These are phyloP conservation scores for Lepiota subincarnata DNA, from an alignment of 768 basidiomycete species.

Conservation along the genomic window DNA sequence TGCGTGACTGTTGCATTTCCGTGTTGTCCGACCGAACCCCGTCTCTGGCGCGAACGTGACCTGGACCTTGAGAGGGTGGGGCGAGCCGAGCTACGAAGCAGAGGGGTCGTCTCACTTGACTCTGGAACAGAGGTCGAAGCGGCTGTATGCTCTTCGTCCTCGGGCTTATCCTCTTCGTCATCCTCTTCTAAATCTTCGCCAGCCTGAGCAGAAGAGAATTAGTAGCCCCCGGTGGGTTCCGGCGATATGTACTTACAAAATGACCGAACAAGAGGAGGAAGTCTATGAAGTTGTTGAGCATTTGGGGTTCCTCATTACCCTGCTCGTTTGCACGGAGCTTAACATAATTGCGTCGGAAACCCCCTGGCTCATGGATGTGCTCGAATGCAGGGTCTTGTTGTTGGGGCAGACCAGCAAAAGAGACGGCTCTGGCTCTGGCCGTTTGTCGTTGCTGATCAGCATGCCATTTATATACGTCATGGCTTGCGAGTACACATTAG, in stretches of 20 bases:
- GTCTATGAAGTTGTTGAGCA: conserved; percentile 87
- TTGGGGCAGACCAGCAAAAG: conserved; percentile 55
- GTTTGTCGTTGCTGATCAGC: conserved; percentile 61
- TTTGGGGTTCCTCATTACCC: conserved; percentile 54
- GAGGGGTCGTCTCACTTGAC: conserved; percentile 50
- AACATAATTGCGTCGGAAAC: conserved; percentile 88
- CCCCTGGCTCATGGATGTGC: conserved; percentile 93
- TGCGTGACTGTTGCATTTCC: conserved; percentile 91
- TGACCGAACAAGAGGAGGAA: conserved; percentile 95
- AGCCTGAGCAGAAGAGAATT: conserved; percentile 46
- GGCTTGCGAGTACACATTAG: conserved; percentile 36
- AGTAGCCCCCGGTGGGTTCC: neutral
- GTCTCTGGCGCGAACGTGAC: conserved; percentile 52
- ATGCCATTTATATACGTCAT: conserved; percentile 96
- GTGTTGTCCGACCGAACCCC: conserved; percentile 55
- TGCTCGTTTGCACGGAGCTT: conserved; percentile 67
- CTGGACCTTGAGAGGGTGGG: conserved; percentile 23
- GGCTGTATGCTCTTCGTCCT: conserved; percentile 60
- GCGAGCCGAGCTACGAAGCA: conserved; percentile 32
- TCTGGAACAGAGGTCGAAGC: conserved; percentile 18
- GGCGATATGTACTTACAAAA: conserved; percentile 59
- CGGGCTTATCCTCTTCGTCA: conserved; percentile 73
- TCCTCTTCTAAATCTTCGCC: conserved; percentile 88
- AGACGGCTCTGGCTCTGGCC: conserved; percentile 62
- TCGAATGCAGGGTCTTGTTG: conserved; percentile 75